Evolutionary conservation across 2,329 filamentous ascomycete species (phyloP), one percentile per base, ranked within the genome.

Genomic region (Seiridium cupressi): DNA sequence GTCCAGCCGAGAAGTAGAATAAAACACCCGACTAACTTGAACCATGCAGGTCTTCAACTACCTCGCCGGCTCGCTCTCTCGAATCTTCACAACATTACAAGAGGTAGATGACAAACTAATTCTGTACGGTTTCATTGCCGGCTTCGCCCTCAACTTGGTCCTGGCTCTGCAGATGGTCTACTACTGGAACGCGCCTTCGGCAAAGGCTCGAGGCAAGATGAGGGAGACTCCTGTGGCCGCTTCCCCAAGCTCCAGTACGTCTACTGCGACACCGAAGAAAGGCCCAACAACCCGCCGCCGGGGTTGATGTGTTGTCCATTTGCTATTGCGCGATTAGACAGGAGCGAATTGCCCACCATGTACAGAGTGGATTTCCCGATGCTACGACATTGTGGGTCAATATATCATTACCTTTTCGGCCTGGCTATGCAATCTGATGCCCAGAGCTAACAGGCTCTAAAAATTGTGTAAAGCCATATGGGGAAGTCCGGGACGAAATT

Each of bases 21-120:
- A 9, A 42, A 32, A 55, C 9, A 10, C 7, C 4, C 3, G 3
- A 18, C 46, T 42, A 11, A 58, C 55, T 11, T 9, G 44, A 36
- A 44, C 34, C n/a, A 36, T 35, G 18, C 69, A 97, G 93, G 93
- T 99, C 68, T 97, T 99, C 85, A 98, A 97, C 82, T 99, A 97
- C 78, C 91, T 99, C 70, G 83, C 89, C 68, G 95, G 96, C 44
- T 97, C 93, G 48, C 86, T 98, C 61, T 91, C 92, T 34, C 91
- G 95, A 73, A 96, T 99, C 79, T 99, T 97, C 77, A 99, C 95
- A 38, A 99, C 96, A 7, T 81, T 99, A 60, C 93, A 98, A 72
- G 95, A 99, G 81, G 95, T 99, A 62, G 91, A 96, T 74, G 95
- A 99, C 77, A 93, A 93, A 77, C 83, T 98, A 61, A 98, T 99